Evolutionary conservation across 2,329 filamentous ascomycete species (phyloP), one percentile per base, ranked within the genome.

Genomic region (Niveomyces coronatus): DNA sequence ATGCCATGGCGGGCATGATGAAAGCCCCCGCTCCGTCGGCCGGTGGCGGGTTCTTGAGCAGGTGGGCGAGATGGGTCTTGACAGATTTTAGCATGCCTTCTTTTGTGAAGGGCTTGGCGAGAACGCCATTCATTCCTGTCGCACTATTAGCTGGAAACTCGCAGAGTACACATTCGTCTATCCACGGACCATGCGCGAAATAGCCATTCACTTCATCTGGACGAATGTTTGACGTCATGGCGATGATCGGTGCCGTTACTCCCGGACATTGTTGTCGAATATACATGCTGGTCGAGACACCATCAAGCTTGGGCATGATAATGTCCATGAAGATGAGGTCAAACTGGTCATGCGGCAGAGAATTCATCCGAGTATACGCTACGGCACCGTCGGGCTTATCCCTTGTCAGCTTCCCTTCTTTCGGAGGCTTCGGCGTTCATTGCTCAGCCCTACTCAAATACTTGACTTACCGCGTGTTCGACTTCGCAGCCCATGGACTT

Each of bases 201-300:
- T 98, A 98, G 64, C 93, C 88, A 38, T 89, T 85, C 44, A 96
- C 93, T 56, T 98, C 91, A 52, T 95, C 89, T 44, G 86, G 88
- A 47, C 91, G 77, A 47, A 98, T 96, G 55, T 96, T 98, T 4
- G 89, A 95, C 3, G 91, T 98, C 91, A 98, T 96, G 32, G 91
- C 91, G 42, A 98, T 85, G 51, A 98, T 93, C 0, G 91, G 91
- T 15, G 84, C 79, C 5, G 79, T 76, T n/a, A n/a, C n/a, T n/a
- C n/a, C n/a, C 26, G 78, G 76, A 46, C 87, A 79, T 45, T 89
- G 85, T 53, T 94, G 85, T 37, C 89, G 79, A 47, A 98, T 95
- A 45, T 94, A 78, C 53, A 91, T 85, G 41, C 87, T 94, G 3
- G 91, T 89, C 13, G 88, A 94, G 5, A 96, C 87, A 49, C 91